Evolutionary conservation across 2,329 filamentous ascomycete species (phyloP).

Genomic region (Apiospora sp.): DNA sequence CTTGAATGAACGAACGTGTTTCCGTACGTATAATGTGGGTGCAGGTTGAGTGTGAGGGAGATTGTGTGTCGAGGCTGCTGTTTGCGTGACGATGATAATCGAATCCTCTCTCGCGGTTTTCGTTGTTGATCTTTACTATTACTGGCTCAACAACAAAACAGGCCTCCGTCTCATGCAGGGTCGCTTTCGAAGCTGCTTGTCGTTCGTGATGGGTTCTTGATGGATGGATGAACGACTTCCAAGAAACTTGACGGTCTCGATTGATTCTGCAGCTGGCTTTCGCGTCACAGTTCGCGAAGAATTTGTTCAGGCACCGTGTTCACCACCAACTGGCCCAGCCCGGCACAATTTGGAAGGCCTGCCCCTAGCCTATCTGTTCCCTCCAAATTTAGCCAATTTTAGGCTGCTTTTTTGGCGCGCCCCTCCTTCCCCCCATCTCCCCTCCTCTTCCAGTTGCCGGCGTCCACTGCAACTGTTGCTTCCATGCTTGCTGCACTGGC

Average conservation of each 20-base stretch:
- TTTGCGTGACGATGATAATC: not conserved
- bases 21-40: not conserved
- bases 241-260: not conserved
- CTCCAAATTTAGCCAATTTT: not conserved
- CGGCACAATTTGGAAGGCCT: not conserved
- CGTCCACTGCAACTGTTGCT: not conserved
- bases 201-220: not conserved
- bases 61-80: not conserved
- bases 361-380: not conserved
- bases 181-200: not conserved
- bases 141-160: not conserved
- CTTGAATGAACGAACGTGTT: not conserved
- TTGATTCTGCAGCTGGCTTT: constrained; percentile 4
- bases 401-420: not conserved
- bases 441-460: no score
- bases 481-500: not conserved
- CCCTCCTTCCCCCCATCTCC: not conserved
- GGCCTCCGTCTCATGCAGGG: not conserved
- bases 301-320: constrained; percentile 20
- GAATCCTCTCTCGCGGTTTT: not conserved
- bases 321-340: not conserved
- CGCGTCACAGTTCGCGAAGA: constrained; percentile 14
- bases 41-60: not conserved
- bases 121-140: not conserved
- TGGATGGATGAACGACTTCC: no score